Evolutionary conservation across 306 rosid genomes (phyloP).

Genomic region (Fagus crenata): DNA sequence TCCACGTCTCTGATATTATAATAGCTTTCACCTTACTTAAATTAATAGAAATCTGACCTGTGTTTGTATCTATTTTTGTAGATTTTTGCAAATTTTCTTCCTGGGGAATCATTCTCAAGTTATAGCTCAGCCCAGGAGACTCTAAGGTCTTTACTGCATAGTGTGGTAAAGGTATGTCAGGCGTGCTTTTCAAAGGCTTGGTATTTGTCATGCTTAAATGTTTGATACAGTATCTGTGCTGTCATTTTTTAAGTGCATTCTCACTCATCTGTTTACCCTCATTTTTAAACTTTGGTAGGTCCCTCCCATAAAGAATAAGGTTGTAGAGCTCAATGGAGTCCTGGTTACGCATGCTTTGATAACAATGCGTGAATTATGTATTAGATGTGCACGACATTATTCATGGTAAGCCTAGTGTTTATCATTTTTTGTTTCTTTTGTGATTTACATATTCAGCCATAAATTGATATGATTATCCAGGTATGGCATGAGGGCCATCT

Average conservation of each 20-base stretch:
- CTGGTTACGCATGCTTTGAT: constrained; percentile 87
- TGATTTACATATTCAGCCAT: constrained; percentile 18
- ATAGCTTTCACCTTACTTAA: constrained; percentile 14
- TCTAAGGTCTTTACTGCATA: constrained; percentile 82
- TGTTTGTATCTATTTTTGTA: constrained; percentile 32
- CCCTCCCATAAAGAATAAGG: constrained; percentile 81
- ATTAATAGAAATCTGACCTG: constrained; percentile 24
- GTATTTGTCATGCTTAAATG: constrained; percentile 4
- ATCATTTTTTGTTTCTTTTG: constrained; percentile 15
- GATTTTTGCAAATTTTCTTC: constrained; percentile 86
- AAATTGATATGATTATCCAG: constrained; percentile 46
- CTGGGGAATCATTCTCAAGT: constrained; percentile 80
- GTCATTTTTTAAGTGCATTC: not conserved
- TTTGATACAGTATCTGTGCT: constrained; percentile 9
- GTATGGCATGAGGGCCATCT: constrained; percentile 95
- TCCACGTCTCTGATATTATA: constrained; percentile 17
- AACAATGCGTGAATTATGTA: constrained; percentile 73
- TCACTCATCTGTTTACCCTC: not conserved
- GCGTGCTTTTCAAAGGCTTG: constrained; percentile 4
- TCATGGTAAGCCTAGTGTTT: constrained; percentile 66
- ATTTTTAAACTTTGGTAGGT: constrained; percentile 52
- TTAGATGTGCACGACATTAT: constrained; percentile 91
- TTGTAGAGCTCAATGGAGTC: constrained; percentile 89
- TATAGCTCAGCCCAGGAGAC: constrained; percentile 92
- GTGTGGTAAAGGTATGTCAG: constrained; percentile 80